These are phyloP conservation scores for Xylaria castorea DNA, from an alignment of 495 filamentous ascomycete species.

Conservation along the genomic window DNA sequence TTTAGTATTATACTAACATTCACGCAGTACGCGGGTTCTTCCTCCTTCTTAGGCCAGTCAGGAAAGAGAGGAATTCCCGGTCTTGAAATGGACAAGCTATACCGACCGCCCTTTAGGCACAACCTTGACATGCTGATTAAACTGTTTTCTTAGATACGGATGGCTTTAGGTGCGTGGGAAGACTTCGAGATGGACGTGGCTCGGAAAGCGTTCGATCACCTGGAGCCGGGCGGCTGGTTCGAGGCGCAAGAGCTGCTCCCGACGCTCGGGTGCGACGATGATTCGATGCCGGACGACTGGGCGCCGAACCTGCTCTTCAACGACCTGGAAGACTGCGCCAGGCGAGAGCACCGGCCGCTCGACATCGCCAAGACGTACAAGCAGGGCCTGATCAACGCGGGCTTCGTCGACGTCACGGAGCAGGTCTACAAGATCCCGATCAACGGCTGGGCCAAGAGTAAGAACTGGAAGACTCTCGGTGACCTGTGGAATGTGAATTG, in stretches of 20 bases:
- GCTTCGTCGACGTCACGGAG: slow-evolving; percentile 69
- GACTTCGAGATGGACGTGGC: slow-evolving; percentile 52
- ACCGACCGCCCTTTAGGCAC: background rate
- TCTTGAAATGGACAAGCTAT: background rate
- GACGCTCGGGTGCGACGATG: slow-evolving; percentile 67
- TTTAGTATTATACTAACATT: background rate
- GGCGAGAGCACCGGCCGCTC: slow-evolving; percentile 56
- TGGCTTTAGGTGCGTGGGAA: slow-evolving; percentile 52
- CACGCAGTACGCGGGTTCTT: background rate
- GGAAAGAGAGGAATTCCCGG: background rate
- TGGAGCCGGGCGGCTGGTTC: slow-evolving; percentile 70
- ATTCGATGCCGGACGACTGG: slow-evolving; percentile 53
- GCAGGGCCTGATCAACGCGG: slow-evolving; percentile 63
- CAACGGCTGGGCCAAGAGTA: slow-evolving; percentile 59
- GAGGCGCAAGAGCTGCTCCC: slow-evolving; percentile 68
- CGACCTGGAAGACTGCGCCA: slow-evolving; percentile 56
- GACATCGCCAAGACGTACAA: slow-evolving; percentile 59
- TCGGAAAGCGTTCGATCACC: slow-evolving; percentile 50
- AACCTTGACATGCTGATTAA: background rate
- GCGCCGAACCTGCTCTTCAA: slow-evolving; percentile 60
- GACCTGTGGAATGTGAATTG: slow-evolving; percentile 50
- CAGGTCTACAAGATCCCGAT: slow-evolving; percentile 61
- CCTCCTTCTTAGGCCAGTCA: background rate
- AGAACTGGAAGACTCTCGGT: slow-evolving; percentile 44
- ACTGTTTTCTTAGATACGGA: background rate